Percentiles rank a stretch among this genome's conserved stretches.
Evolutionary conservation across 768 basidiomycete species (phyloP).

Genomic region (Russula vinacea): DNA sequence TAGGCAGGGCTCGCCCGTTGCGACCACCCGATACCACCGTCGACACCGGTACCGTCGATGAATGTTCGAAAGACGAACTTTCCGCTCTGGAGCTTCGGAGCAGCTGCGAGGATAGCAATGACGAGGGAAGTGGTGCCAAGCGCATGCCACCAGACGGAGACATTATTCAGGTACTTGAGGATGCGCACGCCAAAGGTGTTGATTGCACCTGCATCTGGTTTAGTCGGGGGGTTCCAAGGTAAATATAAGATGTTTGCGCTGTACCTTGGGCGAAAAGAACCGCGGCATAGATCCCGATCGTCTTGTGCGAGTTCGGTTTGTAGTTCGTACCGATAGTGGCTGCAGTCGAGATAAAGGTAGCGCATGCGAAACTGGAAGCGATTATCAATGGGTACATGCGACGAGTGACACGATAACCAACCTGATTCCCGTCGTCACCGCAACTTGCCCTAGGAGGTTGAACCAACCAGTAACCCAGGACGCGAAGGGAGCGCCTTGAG

Average conservation of each 20-base stretch:
- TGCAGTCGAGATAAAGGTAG: slow-evolving; percentile 64
- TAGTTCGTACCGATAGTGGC: slow-evolving; percentile 59
- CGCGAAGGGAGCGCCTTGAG: slow-evolving; percentile 56
- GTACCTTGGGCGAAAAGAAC: slow-evolving; percentile 61
- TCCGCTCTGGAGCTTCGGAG: slow-evolving; percentile 65
- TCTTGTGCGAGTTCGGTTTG: slow-evolving; percentile 54
- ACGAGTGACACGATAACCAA: slow-evolving; percentile 30
- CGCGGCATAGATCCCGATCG: slow-evolving; percentile 66
- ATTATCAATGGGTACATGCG: background rate
- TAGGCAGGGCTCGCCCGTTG: slow-evolving; percentile 65
- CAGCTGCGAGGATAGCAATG: slow-evolving; percentile 66
- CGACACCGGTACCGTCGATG: slow-evolving; percentile 61
- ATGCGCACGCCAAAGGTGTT: slow-evolving; percentile 73
- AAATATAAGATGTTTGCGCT: background rate
- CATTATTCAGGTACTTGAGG: slow-evolving; percentile 64
- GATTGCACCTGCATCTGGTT: slow-evolving; percentile 45
- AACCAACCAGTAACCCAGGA: slow-evolving; percentile 80
- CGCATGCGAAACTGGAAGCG: slow-evolving; percentile 53
- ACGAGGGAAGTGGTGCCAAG: slow-evolving; percentile 64
- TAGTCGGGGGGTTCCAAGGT: background rate
- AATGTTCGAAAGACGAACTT: slow-evolving; percentile 69
- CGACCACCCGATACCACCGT: slow-evolving; percentile 56
- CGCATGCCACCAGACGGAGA: slow-evolving; percentile 74
- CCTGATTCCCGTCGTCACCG: slow-evolving; percentile 73
- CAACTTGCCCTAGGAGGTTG: slow-evolving; percentile 71